Evolutionary conservation across 129 eudicot species (phyloP).

Genomic region (Mikania micrantha): DNA sequence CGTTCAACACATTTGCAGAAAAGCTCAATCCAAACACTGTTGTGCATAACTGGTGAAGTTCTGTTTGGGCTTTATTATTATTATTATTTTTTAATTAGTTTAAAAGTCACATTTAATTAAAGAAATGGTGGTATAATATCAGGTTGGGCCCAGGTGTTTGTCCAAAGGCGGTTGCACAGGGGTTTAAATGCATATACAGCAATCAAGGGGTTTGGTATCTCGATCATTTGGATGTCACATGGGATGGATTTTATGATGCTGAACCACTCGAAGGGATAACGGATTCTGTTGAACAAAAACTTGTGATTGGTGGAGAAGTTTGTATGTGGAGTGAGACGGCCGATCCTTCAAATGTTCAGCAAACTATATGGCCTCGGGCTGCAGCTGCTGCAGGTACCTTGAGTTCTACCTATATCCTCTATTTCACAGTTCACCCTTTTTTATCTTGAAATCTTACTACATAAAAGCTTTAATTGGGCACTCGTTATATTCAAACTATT

Average conservation of each 20-base stretch:
- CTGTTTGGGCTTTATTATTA: not conserved
- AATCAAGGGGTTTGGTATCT: constrained; percentile 95
- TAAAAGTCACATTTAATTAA: not conserved
- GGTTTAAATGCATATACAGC: constrained; percentile 81
- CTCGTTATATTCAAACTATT: too few species aligned
- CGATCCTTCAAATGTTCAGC: constrained; percentile 85
- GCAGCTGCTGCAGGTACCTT: constrained; percentile 98
- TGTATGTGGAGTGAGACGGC: constrained; percentile 98
- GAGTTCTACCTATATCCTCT: not conserved
- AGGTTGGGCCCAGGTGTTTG: constrained; percentile 92
- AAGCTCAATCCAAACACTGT: constrained; percentile 78
- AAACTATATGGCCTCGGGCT: constrained; percentile 96
- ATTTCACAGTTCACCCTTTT: not conserved
- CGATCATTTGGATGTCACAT: constrained; percentile 78
- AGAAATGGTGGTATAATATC: constrained; percentile 35
- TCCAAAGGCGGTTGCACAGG: constrained; percentile 79
- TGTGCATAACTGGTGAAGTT: constrained; percentile 86
- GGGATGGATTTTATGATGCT: constrained; percentile 66
- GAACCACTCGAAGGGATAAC: constrained; percentile 81
- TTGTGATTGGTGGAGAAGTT: constrained; percentile 86
- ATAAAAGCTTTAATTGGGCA: too few species aligned
- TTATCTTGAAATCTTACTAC: too few species aligned
- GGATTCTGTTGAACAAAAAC: constrained; percentile 46
- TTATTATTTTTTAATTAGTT: not conserved
- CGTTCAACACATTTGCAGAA: constrained; percentile 57